Evolutionary conservation across 2,329 filamentous ascomycete species (phyloP).

Genomic region (Talaromyces rugulosus): DNA sequence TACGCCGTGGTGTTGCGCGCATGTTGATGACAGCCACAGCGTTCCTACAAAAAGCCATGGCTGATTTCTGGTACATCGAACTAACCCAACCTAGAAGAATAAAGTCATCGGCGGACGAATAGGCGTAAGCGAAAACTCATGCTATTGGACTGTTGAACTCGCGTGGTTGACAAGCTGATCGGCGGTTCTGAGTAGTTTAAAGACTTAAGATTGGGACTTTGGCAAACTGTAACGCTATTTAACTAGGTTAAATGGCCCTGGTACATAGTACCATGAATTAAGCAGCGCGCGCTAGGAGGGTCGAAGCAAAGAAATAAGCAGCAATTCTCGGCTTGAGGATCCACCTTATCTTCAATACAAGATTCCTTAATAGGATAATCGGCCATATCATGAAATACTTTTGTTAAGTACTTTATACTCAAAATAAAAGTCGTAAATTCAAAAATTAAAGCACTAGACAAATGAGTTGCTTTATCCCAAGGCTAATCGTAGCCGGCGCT

Average conservation of each 20-base stretch:
- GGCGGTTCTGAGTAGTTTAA: background rate
- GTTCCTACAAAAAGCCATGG: background rate
- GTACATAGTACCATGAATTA: background rate
- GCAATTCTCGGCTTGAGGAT: background rate
- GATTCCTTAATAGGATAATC: background rate
- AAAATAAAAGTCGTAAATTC: background rate
- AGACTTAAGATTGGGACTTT: background rate
- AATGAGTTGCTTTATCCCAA: background rate
- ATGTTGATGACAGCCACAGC: background rate
- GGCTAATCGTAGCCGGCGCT: background rate
- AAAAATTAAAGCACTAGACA: background rate
- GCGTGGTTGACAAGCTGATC: background rate
- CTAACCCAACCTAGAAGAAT: background rate
- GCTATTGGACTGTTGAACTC: background rate
- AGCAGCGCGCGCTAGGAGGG: background rate
- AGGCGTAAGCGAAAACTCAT: too few species aligned
- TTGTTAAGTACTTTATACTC: too few species aligned
- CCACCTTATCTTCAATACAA: background rate
- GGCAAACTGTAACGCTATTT: background rate
- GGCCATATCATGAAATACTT: background rate
- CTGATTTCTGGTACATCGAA: background rate
- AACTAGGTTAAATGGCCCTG: background rate
- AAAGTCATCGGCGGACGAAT: background rate
- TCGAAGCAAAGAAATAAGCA: background rate
- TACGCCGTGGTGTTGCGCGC: background rate